phyloP scores from a whole-genome alignment of 2,329 filamentous ascomycete species.

The Penicillium vulpinum region DNA sequence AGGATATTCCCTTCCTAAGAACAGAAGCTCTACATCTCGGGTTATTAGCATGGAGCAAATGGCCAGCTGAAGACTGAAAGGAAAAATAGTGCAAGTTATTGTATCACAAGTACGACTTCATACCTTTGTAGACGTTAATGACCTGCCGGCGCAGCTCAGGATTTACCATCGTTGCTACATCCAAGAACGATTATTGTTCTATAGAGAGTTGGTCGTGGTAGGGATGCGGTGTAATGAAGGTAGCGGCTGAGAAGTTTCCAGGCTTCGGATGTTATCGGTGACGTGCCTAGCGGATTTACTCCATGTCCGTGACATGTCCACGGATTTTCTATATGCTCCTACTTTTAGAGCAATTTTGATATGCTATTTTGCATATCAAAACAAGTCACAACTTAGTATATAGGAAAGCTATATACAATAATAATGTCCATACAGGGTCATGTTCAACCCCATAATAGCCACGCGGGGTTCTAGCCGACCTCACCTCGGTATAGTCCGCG shows the following conservation, averaged over 20 bases:
- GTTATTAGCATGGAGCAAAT: not conserved
- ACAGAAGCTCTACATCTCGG: slow-evolving; percentile 67
- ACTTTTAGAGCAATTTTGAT: not conserved
- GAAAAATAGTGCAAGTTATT: not conserved
- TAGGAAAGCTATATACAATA: no score
- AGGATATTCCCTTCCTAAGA: slow-evolving; percentile 83
- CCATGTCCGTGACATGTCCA: not conserved
- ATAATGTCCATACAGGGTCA: no score
- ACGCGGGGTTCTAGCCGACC: slow-evolving; percentile 20
- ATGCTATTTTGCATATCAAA: no score
- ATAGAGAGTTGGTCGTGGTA: not conserved
- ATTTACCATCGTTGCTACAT: slow-evolving; percentile 45
- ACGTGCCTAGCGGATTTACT: slow-evolving; percentile 14
- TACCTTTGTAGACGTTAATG: slow-evolving; percentile 86
- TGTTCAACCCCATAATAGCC: not conserved
- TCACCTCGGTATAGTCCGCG: not conserved
- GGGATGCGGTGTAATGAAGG: not conserved
- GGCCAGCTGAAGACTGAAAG: not conserved
- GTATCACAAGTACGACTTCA: not conserved
- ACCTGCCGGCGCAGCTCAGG: slow-evolving; percentile 71
- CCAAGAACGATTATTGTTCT: not conserved
- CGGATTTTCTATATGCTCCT: not conserved
- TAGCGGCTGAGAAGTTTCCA: slow-evolving; percentile 13
- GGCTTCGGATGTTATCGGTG: slow-evolving; percentile 23
- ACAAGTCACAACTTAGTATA: not conserved